These are phyloP conservation scores for Entelexis paramagnoliae DNA, from an alignment of 1,139 yeast genomes.

Conservation along the genomic window DNA sequence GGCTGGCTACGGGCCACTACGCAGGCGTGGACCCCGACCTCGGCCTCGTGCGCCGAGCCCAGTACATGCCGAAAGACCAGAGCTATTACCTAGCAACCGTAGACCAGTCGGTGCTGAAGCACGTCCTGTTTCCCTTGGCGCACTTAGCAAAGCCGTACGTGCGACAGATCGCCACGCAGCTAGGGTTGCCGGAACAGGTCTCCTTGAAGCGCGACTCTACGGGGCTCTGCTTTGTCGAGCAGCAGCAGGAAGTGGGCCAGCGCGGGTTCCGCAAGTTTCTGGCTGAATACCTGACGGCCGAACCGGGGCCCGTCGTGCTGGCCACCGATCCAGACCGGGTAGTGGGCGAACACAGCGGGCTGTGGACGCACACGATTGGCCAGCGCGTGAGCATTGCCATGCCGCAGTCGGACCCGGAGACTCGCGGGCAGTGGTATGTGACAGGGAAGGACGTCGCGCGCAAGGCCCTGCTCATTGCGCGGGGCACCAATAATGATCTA, in stretches of 20 bases:
- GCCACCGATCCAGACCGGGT: conserved; percentile 42
- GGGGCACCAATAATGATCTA: conserved; percentile 54
- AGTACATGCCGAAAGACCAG: conserved; percentile 65
- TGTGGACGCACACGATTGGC: conserved; percentile 93
- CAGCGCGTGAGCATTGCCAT: conserved; percentile 67
- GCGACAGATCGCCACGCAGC: conserved; percentile 48
- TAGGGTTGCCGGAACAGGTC: conserved; percentile 42
- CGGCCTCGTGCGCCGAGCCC: conserved; percentile 43
- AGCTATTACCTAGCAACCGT: conserved; percentile 78
- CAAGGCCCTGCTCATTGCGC: conserved; percentile 70
- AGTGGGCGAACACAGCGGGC: conserved; percentile 75
- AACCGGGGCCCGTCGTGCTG: conserved; percentile 69
- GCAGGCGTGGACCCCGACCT: conserved; percentile 40
- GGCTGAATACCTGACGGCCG: conserved; percentile 58
- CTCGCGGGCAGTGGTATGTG: conserved; percentile 79
- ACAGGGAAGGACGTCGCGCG: conserved; percentile 52
- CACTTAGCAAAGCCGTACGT: conserved; percentile 64
- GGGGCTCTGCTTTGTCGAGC: conserved; percentile 86
- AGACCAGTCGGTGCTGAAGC: conserved; percentile 38
- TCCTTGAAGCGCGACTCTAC: conserved; percentile 84
- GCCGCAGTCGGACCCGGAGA: conserved; percentile 77
- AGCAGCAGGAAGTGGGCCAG: conserved; percentile 34
- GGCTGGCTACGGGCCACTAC: conserved; percentile 95
- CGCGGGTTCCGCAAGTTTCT: conserved; percentile 66
- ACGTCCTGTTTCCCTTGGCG: conserved; percentile 69